Evolutionary conservation across 2,329 filamentous ascomycete species (phyloP).

Genomic region (Thielaviopsis musarum): DNA sequence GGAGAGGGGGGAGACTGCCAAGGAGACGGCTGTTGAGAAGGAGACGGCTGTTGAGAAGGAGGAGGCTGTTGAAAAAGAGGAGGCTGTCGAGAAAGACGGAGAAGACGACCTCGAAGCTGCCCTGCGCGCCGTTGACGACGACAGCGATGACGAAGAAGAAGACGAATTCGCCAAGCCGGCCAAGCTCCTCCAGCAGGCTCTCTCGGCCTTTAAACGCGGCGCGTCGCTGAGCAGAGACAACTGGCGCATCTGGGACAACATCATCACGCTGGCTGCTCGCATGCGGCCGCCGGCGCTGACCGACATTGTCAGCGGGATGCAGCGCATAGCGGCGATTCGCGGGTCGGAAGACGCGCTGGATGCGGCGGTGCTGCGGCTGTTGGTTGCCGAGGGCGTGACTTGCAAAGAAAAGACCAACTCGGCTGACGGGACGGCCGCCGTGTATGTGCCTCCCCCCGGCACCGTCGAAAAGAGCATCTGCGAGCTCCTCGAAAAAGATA

Average conservation of each 20-base stretch:
- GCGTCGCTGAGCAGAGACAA: conserved; percentile 70
- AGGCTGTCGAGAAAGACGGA: conserved; percentile 19
- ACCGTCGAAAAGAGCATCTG: conserved; percentile 46
- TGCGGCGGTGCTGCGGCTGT: conserved; percentile 47
- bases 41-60: conserved; percentile 15
- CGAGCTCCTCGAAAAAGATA: conserved; percentile 53
- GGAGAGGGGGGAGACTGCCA: conserved; percentile 17
- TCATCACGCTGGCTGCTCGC: conserved; percentile 70
- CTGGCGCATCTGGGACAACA: conserved; percentile 92
- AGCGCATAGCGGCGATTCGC: conserved; percentile 59
- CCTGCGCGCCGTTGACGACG: not conserved
- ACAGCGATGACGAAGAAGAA: conserved; percentile 14
- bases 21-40: conserved; percentile 4
- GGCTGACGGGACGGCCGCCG: conserved; percentile 11
- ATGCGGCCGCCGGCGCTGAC: conserved; percentile 56
- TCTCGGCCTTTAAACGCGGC: conserved; percentile 75
- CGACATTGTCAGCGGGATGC: conserved; percentile 61
- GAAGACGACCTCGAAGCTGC: conserved; percentile 12
- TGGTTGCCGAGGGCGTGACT: conserved; percentile 55
- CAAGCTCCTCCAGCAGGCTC: conserved; percentile 52
- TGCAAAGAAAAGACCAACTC: conserved; percentile 21
- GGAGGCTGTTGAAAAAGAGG: conserved; percentile 13
- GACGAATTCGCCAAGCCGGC: conserved; percentile 31
- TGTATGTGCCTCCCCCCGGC: conserved; percentile 28
- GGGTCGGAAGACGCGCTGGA: conserved; percentile 69